phyloP scores from a whole-genome alignment of 805 yeast species.

The Candida peoriensis region DNA sequence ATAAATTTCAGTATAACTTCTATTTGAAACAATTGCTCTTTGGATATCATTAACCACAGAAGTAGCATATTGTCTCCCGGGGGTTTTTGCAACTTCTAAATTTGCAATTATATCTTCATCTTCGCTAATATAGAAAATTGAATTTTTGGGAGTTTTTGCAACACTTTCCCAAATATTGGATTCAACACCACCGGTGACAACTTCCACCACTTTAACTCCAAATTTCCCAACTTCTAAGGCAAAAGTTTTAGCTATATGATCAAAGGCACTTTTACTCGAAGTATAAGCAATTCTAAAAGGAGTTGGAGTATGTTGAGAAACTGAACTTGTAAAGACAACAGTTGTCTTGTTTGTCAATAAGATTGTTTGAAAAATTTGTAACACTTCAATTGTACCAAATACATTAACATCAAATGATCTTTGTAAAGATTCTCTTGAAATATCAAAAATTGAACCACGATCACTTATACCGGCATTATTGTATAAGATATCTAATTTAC shows the following conservation, averaged over 20 bases:
- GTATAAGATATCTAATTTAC: constrained; percentile 32
- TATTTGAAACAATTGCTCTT: constrained; percentile 2
- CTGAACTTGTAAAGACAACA: constrained; percentile 34
- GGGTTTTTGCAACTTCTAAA: constrained; percentile 10
- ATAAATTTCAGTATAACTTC: constrained; percentile 8
- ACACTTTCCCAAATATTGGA: constrained; percentile 25
- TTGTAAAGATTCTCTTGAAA: constrained; percentile 22
- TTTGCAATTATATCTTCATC: constrained; percentile 1
- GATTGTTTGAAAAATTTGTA: constrained; percentile 28
- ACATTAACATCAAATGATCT: constrained; percentile 30
- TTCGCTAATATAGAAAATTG: constrained; percentile 13
- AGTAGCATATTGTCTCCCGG: constrained; percentile 33
- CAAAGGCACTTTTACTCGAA: constrained; percentile 37
- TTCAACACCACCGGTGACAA: constrained; percentile 36
- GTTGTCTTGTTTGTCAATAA: constrained; percentile 31
- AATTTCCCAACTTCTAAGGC: constrained; percentile 32
- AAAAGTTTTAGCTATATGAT: constrained; percentile 29
- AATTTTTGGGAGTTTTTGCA: constrained; percentile 6
- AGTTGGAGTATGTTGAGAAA: constrained; percentile 27
- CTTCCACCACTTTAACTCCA: constrained; percentile 35
- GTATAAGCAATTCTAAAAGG: constrained; percentile 32
- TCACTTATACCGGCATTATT: constrained; percentile 35
- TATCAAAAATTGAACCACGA: constrained; percentile 29
- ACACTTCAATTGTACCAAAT: constrained; percentile 33
- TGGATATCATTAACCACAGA: constrained; percentile 32